Percentiles rank a stretch among this genome's conserved stretches.
phyloP scores from a whole-genome alignment of 2,329 filamentous ascomycete genomes.

The Exophiala sideris region DNA sequence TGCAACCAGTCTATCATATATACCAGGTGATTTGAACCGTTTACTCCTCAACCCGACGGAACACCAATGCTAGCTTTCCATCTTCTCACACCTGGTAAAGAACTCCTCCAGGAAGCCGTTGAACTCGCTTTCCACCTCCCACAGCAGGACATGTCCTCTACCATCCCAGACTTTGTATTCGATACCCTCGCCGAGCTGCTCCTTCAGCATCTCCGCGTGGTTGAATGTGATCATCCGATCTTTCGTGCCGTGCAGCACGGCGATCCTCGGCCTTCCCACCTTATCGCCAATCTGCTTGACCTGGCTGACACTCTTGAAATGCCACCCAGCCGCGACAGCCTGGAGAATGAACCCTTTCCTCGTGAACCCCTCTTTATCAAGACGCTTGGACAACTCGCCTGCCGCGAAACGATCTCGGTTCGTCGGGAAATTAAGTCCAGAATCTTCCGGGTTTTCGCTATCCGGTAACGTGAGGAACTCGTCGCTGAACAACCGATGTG shows the following conservation, averaged over 20 bases:
- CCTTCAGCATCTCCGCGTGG: slow-evolving; percentile 67
- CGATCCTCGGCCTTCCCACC: slow-evolving; percentile 70
- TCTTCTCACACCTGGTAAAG: slow-evolving; percentile 37
- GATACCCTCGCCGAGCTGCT: slow-evolving; percentile 58
- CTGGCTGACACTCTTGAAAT: slow-evolving; percentile 68
- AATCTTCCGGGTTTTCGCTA: slow-evolving; percentile 26
- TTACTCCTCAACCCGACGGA: not conserved
- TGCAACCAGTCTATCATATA: too few relatives aligned
- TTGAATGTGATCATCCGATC: slow-evolving; percentile 75
- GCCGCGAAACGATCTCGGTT: slow-evolving; percentile 83
- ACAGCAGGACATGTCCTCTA: slow-evolving; percentile 70
- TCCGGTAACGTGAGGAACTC: slow-evolving; percentile 48
- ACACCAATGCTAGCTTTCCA: not conserved
- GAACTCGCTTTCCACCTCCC: slow-evolving; percentile 69
- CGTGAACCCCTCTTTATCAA: slow-evolving; percentile 59
- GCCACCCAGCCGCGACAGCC: slow-evolving; percentile 73
- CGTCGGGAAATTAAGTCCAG: slow-evolving; percentile 55
- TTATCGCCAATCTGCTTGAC: slow-evolving; percentile 62
- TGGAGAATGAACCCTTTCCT: slow-evolving; percentile 70
- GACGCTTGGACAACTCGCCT: slow-evolving; percentile 70
- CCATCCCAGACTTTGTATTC: slow-evolving; percentile 61
- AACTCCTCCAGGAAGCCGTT: slow-evolving; percentile 61
- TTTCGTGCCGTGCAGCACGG: slow-evolving; percentile 70
- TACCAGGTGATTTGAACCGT: too few relatives aligned
- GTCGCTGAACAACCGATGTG: slow-evolving; percentile 62